phyloP scores from a whole-genome alignment of 2,329 filamentous ascomycete genomes.

The Penicillium glabrum region DNA sequence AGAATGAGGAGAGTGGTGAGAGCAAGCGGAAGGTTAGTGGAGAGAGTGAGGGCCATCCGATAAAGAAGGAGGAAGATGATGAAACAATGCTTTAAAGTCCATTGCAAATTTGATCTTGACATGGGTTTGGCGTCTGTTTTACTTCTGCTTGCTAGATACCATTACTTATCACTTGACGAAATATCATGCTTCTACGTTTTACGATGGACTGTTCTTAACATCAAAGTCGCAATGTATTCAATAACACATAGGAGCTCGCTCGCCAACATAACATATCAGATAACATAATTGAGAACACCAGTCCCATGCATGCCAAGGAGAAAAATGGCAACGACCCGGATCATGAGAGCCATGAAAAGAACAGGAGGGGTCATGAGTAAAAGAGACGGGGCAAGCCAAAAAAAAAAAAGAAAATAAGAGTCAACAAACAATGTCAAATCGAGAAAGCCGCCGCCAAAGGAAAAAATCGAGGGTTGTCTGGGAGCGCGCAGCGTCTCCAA shows the following conservation, averaged over 20 bases:
- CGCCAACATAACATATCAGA: constrained; percentile 30
- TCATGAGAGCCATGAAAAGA: constrained; percentile 33
- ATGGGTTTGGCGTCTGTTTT: background rate
- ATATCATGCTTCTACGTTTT: background rate
- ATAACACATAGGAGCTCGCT: constrained; percentile 22
- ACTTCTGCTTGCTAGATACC: constrained; percentile 11
- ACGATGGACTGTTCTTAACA: constrained; percentile 6
- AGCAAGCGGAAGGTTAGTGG: constrained; percentile 28
- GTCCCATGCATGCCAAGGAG: constrained; percentile 40
- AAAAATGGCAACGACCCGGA: constrained; percentile 28
- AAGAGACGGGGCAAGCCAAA: constrained; percentile 3
- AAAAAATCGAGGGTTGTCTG: constrained; percentile 11
- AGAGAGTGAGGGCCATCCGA: constrained; percentile 18
- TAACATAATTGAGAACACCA: constrained; percentile 35
- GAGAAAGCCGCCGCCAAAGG: constrained; percentile 26
- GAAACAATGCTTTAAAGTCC: constrained; percentile 4
- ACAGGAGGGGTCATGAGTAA: constrained; percentile 22
- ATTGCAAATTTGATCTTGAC: background rate
- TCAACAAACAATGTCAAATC: constrained; percentile 11
- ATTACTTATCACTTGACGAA: background rate
- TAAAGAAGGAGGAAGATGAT: constrained; percentile 13
- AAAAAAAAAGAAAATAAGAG: background rate
- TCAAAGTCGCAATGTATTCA: constrained; percentile 18
- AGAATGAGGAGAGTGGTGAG: constrained; percentile 33
- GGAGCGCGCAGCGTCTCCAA: constrained; percentile 22